phyloP scores from a whole-genome alignment of 345 rosid genomes.

The Alliaria petiolata region DNA sequence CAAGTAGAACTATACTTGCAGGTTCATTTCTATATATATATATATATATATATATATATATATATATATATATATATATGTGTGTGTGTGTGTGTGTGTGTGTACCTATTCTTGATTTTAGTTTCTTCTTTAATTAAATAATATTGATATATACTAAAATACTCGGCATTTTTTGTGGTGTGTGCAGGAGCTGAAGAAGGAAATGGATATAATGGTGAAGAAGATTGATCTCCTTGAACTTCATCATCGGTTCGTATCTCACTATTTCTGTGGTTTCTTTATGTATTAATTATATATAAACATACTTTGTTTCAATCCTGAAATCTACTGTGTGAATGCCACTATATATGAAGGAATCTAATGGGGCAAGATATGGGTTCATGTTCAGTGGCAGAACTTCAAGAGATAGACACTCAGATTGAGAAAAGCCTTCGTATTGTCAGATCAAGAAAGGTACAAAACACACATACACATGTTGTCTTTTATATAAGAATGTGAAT shows the following conservation, averaged over 20 bases:
- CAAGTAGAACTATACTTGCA: slow-evolving; percentile 33
- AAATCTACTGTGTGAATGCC: not conserved
- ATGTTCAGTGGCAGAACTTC: slow-evolving; percentile 49
- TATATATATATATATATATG: too few relatives aligned
- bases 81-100: too few relatives aligned
- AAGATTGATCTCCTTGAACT: slow-evolving; percentile 52
- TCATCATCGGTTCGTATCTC: slow-evolving; percentile 44
- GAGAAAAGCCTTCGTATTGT: slow-evolving; percentile 49
- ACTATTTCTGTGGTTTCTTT: not conserved
- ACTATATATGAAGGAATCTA: slow-evolving; percentile 46
- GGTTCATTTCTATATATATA: slow-evolving; percentile 28
- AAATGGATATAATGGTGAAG: slow-evolving; percentile 42
- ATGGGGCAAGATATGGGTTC: slow-evolving; percentile 49
- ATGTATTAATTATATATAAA: not conserved
- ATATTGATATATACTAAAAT: too few relatives aligned
- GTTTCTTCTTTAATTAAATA: not conserved
- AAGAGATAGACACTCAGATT: slow-evolving; percentile 40
- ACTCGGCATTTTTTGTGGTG: not conserved
- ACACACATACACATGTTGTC: not conserved
- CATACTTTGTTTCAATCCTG: not conserved
- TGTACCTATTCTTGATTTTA: not conserved
- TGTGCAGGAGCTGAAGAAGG: slow-evolving; percentile 45
- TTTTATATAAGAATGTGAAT: not conserved
- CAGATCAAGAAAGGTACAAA: slow-evolving; percentile 65
- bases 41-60: too few relatives aligned